Conservation (phyloP, 352 stramenopile genomes). For the Peronospora belbahrii region DNA sequence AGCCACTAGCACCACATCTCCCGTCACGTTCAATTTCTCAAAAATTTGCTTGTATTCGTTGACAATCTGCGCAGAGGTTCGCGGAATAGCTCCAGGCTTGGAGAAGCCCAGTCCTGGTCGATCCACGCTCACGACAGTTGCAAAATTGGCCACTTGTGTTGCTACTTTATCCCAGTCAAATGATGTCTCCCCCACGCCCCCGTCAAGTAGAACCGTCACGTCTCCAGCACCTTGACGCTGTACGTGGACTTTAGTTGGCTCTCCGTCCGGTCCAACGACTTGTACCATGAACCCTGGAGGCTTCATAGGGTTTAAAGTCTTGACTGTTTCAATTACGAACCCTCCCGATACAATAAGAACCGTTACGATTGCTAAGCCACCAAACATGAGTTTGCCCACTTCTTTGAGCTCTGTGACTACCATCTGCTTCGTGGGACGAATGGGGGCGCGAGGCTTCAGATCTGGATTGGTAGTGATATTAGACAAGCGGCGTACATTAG, state of each 20-base stretch:
- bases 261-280: conserved; percentile 29
- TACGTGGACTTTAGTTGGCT: conserved; percentile 40
- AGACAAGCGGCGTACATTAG: conserved; percentile 9
- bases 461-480: conserved; percentile 7
- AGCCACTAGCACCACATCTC: conserved; percentile 59
- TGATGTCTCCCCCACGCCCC: conserved; percentile 70
- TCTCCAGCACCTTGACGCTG: conserved; percentile 37
- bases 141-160: conserved; percentile 37
- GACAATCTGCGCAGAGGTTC: conserved; percentile 52
- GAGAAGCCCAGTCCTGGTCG: conserved; percentile 73
- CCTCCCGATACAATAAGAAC: conserved; percentile 42
- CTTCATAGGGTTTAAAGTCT: conserved; percentile 45
- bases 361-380: conserved; percentile 34
- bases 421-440: conserved; percentile 35
- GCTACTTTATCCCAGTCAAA: conserved; percentile 82
- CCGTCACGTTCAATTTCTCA: conserved; percentile 41
- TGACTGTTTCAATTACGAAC: conserved; percentile 64
- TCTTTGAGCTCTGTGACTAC: conserved; percentile 48
- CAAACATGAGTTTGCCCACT: conserved; percentile 56
- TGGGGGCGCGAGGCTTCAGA: conserved; percentile 6
- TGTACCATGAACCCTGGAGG: conserved; percentile 46
- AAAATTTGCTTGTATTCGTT: conserved; percentile 59
- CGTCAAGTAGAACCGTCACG: conserved; percentile 64
- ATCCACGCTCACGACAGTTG: conserved; percentile 58
- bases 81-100: conserved; percentile 29